Evolutionary conservation across 345 rosid genomes (phyloP).

Genomic region (Limnanthes douglasii): DNA sequence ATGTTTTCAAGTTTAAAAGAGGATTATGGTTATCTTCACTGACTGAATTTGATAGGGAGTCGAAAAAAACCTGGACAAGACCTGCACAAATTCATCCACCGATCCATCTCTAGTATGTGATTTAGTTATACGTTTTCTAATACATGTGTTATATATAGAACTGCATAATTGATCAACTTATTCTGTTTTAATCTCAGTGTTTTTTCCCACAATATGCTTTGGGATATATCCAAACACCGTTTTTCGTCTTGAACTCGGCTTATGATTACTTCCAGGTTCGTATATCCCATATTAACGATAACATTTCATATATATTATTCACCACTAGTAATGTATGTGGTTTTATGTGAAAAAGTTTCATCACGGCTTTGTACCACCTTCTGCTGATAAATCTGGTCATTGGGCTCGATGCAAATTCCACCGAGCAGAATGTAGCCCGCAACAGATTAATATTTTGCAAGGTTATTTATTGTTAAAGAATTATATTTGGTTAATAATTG

Average conservation of each 20-base stretch:
- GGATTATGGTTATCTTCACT: slow-evolving; percentile 4
- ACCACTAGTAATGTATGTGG: not conserved
- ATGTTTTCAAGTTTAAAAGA: not conserved
- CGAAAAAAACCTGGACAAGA: slow-evolving; percentile 36
- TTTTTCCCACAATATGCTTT: slow-evolving; percentile 72
- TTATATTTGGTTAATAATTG: too few species aligned
- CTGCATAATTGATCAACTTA: too few species aligned
- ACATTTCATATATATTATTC: not conserved
- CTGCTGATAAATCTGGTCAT: slow-evolving; percentile 31
- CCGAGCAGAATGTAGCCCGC: slow-evolving; percentile 20
- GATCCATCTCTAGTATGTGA: too few species aligned
- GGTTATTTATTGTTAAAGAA: slow-evolving; percentile 20
- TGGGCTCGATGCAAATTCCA: slow-evolving; percentile 51
- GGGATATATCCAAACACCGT: slow-evolving; percentile 50
- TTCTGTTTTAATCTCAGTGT: slow-evolving; percentile 72
- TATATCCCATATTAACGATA: too few species aligned
- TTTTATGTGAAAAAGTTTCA: too few species aligned
- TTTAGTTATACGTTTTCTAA: slow-evolving; percentile 3
- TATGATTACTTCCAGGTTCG: slow-evolving; percentile 81
- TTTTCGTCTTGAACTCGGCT: slow-evolving; percentile 80
- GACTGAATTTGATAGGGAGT: slow-evolving; percentile 35
- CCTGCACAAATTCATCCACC: slow-evolving; percentile 34
- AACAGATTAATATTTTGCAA: slow-evolving; percentile 31
- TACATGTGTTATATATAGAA: not conserved
- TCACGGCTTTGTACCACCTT: slow-evolving; percentile 66